Evolutionary conservation across 1,284 basidiomycete species (phyloP), one percentile per base, ranked within the genome.

Genomic region (Trichosporon sp.): DNA sequence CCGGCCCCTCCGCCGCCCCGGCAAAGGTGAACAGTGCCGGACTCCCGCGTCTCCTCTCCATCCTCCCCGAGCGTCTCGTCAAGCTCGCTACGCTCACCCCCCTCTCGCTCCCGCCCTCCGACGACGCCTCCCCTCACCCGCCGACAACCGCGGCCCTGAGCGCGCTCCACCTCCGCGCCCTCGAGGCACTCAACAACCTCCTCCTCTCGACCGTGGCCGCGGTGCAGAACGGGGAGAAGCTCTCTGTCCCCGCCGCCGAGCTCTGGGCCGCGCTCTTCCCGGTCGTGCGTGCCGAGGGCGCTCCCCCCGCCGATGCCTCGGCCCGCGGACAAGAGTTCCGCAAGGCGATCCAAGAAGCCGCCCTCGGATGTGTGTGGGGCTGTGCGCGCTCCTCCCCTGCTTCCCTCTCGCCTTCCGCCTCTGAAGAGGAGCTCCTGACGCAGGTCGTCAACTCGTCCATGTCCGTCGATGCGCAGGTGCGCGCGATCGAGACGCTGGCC

Each of bases 161-260:
- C 72, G 88, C 90, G 1, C 89, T 96, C 63, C 94, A 96, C 80
- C 86, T 93, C 66, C 87, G 90, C 72, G 92, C 94, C 6, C 86
- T 96, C 66, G 94, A 96, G 82, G 94, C 93, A 76, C 87, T 97
- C 70, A 96, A 94, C 81, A 97, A 98, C 82, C 87, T 95, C 14
- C 91, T 96, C 77, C 86, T 96, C 66, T 91, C 92, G 1, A 86
- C 83, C 11, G 80, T 81, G 3, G 81, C 84, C 0, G 65, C 75
- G 1, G 48, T 68, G 10, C 43, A 65, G 19, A 69, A 48, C 69
- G 70, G 38, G 4, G 73, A 72, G 10, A 43, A 63, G 31, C 67
- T 68, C 32, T 65, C 91, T 89, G 89, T 80, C 78, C 70, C 88
- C 87, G 37, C 85, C 90, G 66, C 84, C 80, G 51, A 84, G 81